phyloP scores from a whole-genome alignment of 2,329 filamentous ascomycete genomes.

The Cercospora sesami region DNA sequence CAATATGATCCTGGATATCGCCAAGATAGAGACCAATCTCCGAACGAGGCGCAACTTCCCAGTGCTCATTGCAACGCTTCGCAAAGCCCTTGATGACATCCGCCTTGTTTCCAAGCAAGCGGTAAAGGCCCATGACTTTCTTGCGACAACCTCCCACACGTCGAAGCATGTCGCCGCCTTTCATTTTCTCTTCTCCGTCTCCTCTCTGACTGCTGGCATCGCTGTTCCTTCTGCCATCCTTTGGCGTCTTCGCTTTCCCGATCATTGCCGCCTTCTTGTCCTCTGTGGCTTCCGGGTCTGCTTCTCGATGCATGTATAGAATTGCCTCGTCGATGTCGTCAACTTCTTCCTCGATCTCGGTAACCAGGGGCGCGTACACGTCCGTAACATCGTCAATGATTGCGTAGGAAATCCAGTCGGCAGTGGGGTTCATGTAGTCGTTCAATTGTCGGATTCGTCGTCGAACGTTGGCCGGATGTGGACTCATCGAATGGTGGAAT shows the following conservation, averaged over 20 bases:
- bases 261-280: conserved; percentile 35
- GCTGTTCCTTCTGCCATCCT: conserved; percentile 27
- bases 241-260: conserved; percentile 19
- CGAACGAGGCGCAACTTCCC: conserved; percentile 90
- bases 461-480: conserved; percentile 93
- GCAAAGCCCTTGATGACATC: conserved; percentile 99
- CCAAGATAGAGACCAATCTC: conserved; percentile 98
- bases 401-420: conserved; percentile 98
- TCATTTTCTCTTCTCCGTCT: conserved; percentile 43
- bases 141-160: conserved; percentile 92
- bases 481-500: conserved; percentile 96
- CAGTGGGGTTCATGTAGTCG: conserved; percentile 88
- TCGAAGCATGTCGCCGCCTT: conserved; percentile 78
- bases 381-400: conserved; percentile 99
- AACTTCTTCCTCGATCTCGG: conserved; percentile 91
- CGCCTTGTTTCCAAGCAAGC: conserved; percentile 91
- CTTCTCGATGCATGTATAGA: conserved; percentile 69
- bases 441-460: conserved; percentile 88
- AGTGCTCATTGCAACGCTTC: conserved; percentile 96
- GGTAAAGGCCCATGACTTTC: conserved; percentile 94
- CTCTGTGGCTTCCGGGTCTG: conserved; percentile 39
- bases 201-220: conserved; percentile 34
- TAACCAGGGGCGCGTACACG: conserved; percentile 88
- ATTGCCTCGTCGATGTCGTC: conserved; percentile 96
- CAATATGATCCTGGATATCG: conserved; percentile 98